phyloP scores from a whole-genome alignment of 1,284 basidiomycete species.

The Apiotrichum porosum region DNA sequence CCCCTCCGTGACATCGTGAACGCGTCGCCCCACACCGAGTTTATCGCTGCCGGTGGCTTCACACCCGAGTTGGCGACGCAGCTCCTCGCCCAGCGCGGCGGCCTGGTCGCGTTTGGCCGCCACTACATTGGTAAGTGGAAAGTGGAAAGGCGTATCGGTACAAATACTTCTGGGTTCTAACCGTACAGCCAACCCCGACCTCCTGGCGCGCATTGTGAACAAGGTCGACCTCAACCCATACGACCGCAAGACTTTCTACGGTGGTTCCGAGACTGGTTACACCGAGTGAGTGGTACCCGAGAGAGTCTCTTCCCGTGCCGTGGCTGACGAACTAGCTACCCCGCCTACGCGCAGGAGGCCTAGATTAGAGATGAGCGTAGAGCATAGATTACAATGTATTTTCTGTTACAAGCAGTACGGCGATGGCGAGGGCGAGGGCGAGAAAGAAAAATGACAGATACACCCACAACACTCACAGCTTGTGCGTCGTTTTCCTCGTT shows the following conservation, averaged over 20 bases:
- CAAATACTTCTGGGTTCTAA: background rate
- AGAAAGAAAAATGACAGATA: too few relatives aligned
- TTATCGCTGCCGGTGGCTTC: constrained; percentile 56
- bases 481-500: too few relatives aligned
- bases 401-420: too few relatives aligned
- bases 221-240: constrained; percentile 38
- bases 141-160: too few relatives aligned
- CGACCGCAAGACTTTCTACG: constrained; percentile 37
- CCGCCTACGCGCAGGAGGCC: too few relatives aligned
- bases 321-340: too few relatives aligned
- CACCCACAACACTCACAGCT: too few relatives aligned
- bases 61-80: constrained; percentile 28
- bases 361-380: too few relatives aligned
- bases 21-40: constrained; percentile 24
- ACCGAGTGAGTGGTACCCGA: constrained; percentile 12
- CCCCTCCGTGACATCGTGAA: constrained; percentile 21
- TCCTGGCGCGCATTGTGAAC: constrained; percentile 51
- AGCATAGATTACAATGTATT: too few relatives aligned
- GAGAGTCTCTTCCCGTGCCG: too few relatives aligned
- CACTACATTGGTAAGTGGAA: constrained; percentile 50
- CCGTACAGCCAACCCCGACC: constrained; percentile 53
- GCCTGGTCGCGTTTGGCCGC: constrained; percentile 54
- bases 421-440: too few relatives aligned
- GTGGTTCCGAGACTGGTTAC: constrained; percentile 22
- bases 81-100: constrained; percentile 41